phyloP scores from a whole-genome alignment of 345 rosid species.

The Gynandropsis gynandra region DNA sequence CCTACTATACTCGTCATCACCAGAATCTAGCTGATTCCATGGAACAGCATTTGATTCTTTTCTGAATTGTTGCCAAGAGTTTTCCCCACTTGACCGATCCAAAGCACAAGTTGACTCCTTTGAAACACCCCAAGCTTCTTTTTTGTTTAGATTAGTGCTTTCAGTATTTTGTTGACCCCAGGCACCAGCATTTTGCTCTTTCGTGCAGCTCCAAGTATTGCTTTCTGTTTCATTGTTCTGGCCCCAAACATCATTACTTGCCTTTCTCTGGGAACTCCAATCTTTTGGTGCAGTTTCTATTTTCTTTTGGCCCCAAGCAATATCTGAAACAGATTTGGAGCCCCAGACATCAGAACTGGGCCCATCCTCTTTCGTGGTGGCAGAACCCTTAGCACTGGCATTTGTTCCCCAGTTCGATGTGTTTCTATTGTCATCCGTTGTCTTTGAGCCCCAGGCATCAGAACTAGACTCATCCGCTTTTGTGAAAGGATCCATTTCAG shows the following conservation, averaged over 20 bases:
- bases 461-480: neutral
- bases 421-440: conserved; percentile 26
- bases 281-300: neutral
- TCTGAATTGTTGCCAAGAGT: neutral
- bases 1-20: neutral
- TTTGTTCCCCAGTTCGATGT: conserved; percentile 26
- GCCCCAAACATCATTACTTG: neutral
- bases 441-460: conserved; percentile 25
- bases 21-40: neutral
- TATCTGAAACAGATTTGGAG: conserved; percentile 18
- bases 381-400: conserved; percentile 14
- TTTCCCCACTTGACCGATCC: conserved; percentile 1
- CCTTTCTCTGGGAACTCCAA: conserved; percentile 6
- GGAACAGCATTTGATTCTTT: neutral
- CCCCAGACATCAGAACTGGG: conserved; percentile 23
- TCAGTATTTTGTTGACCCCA: conserved; percentile 34
- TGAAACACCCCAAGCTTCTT: neutral
- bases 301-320: conserved; percentile 13
- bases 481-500: neutral
- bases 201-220: conserved; percentile 9
- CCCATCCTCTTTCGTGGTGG: conserved; percentile 8
- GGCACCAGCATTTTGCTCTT: conserved; percentile 7
- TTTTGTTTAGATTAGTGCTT: too few relatives aligned
- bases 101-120: conserved; percentile 1
- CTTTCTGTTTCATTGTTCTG: neutral